Percentiles rank a stretch among this genome's conserved stretches.
Conservation (phyloP, 345 rosid species). For the Ceriops tagal region DNA sequence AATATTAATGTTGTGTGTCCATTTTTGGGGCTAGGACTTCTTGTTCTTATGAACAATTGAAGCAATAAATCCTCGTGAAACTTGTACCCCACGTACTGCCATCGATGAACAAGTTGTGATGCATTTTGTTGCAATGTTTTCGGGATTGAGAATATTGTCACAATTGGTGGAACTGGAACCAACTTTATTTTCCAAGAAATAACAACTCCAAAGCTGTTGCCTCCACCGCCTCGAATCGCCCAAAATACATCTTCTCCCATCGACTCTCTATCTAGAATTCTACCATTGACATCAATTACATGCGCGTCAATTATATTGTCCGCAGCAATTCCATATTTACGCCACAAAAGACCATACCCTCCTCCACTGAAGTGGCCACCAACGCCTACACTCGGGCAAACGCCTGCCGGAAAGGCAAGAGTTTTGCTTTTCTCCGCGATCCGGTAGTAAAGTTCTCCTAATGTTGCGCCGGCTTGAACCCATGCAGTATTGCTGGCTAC, state of each 20-base stretch:
- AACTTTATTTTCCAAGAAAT: conserved; percentile 1
- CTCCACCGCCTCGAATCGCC: conserved; percentile 9
- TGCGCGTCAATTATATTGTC: conserved; percentile 3
- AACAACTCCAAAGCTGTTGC: conserved; percentile 2
- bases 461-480: conserved; percentile 6
- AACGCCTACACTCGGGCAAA: conserved; percentile 10
- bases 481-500: neutral
- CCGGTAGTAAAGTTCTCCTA: conserved; percentile 1
- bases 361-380: conserved; percentile 8
- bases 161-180: neutral
- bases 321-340: conserved; percentile 1
- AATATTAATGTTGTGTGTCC: too few species aligned
- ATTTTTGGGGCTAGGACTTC: neutral
- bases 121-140: conserved; percentile 3
- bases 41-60: neutral
- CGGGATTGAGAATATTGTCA: neutral
- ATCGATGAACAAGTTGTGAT: neutral
- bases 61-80: neutral
- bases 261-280: neutral
- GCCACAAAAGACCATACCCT: conserved; percentile 1
- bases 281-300: neutral
- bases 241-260: conserved; percentile 13
- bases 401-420: conserved; percentile 10
- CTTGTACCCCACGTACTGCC: neutral
- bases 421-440: conserved; percentile 6